These are phyloP conservation scores for Myriosclerotinia duriaeana DNA, from an alignment of 2,329 filamentous ascomycete species.

Conservation along the genomic window DNA sequence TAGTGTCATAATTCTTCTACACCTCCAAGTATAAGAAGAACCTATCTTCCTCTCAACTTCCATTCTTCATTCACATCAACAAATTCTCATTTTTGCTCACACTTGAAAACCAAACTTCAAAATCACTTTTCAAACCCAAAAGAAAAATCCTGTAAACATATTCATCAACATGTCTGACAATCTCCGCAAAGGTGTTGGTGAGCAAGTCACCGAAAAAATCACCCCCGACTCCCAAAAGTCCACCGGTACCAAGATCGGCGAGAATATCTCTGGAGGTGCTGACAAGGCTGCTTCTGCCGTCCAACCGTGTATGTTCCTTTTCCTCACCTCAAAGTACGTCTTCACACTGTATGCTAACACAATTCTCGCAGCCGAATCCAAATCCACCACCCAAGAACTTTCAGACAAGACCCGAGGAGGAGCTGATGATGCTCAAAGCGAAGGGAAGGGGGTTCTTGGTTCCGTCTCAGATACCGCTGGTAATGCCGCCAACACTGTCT, in stretches of 20 bases:
- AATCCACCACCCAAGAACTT: slow-evolving; percentile 49
- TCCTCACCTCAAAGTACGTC: slow-evolving; percentile 7
- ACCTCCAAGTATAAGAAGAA: slow-evolving; percentile 4
- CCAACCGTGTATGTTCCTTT: slow-evolving; percentile 44
- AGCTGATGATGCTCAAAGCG: slow-evolving; percentile 44
- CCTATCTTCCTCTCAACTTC: background rate
- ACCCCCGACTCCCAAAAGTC: slow-evolving; percentile 57
- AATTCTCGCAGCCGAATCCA: slow-evolving; percentile 39
- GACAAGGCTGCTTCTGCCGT: slow-evolving; percentile 49
- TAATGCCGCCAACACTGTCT: slow-evolving; percentile 33
- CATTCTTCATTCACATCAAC: slow-evolving; percentile 4
- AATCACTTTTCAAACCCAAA: background rate
- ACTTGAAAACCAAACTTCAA: background rate
- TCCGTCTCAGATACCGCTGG: slow-evolving; percentile 45
- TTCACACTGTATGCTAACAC: background rate
- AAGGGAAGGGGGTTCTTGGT: slow-evolving; percentile 45
- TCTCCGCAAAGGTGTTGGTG: slow-evolving; percentile 49
- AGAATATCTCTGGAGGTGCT: slow-evolving; percentile 46
- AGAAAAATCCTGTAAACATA: background rate
- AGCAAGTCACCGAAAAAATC: slow-evolving; percentile 51
- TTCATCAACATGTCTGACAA: slow-evolving; percentile 23
- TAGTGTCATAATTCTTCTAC: background rate
- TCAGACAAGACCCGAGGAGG: slow-evolving; percentile 46
- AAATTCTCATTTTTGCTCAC: background rate
- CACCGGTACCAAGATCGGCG: slow-evolving; percentile 43